Percentiles rank a stretch among this genome's conserved stretches.
Conservation (phyloP, 2,329 filamentous ascomycete genomes). For the Fusarium miscanthi region DNA sequence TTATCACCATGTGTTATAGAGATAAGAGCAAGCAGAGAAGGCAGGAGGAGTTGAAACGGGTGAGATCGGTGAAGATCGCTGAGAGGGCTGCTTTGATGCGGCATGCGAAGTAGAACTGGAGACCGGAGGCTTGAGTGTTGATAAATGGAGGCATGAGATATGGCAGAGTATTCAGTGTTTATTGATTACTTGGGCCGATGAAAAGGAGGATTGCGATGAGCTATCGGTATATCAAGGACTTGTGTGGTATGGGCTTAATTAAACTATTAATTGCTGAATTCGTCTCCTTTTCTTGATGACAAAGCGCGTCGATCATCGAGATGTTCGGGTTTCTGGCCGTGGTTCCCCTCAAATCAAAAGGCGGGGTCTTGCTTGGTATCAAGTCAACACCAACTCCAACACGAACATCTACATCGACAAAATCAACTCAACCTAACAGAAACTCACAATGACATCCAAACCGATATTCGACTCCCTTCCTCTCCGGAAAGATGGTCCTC, state of each 20-base stretch:
- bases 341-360: conserved; percentile 24
- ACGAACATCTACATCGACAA: fast-evolving
- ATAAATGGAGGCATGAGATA: fast-evolving
- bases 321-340: background rate
- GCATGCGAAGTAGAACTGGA: background rate
- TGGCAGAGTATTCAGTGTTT: background rate
- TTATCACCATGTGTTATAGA: background rate
- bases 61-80: background rate
- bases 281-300: background rate
- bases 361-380: background rate
- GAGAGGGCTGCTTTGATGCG: background rate
- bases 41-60: background rate
- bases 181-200: background rate
- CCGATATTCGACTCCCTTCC: conserved; percentile 59
- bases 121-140: fast-evolving
- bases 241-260: fast-evolving
- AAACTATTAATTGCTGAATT: too few species aligned
- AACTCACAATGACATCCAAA: conserved; percentile 1
- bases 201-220: fast-evolving
- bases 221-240: fast-evolving
- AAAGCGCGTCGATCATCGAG: background rate
- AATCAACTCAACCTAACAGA: fast-evolving
- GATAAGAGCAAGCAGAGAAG: background rate
- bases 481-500: conserved; percentile 60
- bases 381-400: background rate